Evolutionary conservation across 495 filamentous ascomycete genomes (phyloP), one percentile per base, ranked within the genome.

Genomic region (Achaetomiella virescens): DNA sequence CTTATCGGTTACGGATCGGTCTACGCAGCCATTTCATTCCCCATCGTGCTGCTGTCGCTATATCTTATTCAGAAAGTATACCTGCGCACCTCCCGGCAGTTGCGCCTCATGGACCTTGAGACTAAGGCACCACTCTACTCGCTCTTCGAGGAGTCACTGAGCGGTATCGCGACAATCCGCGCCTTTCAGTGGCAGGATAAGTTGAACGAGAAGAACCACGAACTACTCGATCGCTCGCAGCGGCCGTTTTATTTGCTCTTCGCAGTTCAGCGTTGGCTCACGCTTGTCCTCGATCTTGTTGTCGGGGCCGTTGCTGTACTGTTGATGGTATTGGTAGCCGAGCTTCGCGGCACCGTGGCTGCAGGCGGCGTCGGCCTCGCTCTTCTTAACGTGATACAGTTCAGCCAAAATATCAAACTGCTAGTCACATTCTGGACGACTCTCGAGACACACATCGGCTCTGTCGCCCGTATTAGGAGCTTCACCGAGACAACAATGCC

Each of bases 51-150:
- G 2, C 2, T 59, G 8, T 62, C 71, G 15, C 52, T 83, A 6
- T 85, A 78, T 54, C 18, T 79, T 29, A 72, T 87, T 6, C 81
- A 85, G 58, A 81, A 78, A 54, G 70, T 78, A 47, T 88, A 88
- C 53, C 73, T 88, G 15, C 76, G 81, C 20, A 88, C 84, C 6
- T 85, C 83, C 2, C 77, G 83, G 4, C 83, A 86, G 58, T 66
- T 88, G 10, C 79, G 84, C 41, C 72, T 83, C 45, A 69, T 88
- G 37, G 84, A 86, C 37, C 70, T 86, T 15, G 83, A 86, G 66
- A 72, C 79, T 22, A 84, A 85, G 63, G 75, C 83, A 3, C 79
- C 83, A 2, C 66, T 86, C 4, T 86, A 81, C 57, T 78, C 81
- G 0, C 74, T 82, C 25, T 85, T 86, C 50, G 73, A 79, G 35